These are phyloP conservation scores for Phaeosphaeria sp. DNA, from an alignment of 2,329 filamentous ascomycete genomes.

Conservation along the genomic window DNA sequence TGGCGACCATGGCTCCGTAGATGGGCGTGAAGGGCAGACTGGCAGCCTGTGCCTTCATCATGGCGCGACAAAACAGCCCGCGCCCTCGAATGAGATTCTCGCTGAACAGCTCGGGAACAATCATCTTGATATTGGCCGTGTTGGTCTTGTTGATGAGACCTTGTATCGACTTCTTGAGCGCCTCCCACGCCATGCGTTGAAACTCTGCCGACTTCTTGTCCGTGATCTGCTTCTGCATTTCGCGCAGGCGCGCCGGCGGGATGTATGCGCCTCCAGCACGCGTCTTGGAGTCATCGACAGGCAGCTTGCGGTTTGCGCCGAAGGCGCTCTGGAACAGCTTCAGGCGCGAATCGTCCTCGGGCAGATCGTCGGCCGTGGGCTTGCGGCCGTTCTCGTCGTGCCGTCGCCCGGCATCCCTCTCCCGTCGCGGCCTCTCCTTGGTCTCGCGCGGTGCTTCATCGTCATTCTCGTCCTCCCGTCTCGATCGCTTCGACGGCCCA, in stretches of 20 bases:
- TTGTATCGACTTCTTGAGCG: conserved; percentile 98
- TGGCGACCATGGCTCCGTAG: conserved; percentile 92
- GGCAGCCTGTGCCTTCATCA: conserved; percentile 98
- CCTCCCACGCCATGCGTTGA: conserved; percentile 99
- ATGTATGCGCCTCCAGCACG: conserved; percentile 97
- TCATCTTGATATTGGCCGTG: conserved; percentile 95
- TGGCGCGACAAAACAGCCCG: conserved; percentile 90
- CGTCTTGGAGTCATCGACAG: conserved; percentile 85
- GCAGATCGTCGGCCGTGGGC: conserved; percentile 21
- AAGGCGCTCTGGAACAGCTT: conserved; percentile 47
- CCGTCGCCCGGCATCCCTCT: conserved; percentile 70
- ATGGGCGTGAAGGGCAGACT: conserved; percentile 96
- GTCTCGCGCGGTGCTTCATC: conserved; percentile 55
- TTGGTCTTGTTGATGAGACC: conserved; percentile 99
- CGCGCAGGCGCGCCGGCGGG: conserved; percentile 85
- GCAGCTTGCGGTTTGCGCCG: conserved; percentile 74
- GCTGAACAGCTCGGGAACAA: conserved; percentile 92
- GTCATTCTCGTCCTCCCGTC: conserved; percentile 24
- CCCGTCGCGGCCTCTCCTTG: conserved; percentile 62
- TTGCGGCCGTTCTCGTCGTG: conserved; percentile 49
- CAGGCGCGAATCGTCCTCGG: conserved; percentile 43
- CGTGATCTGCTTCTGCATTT: conserved; percentile 94
- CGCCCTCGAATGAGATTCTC: conserved; percentile 93
- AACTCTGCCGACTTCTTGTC: conserved; percentile 97
- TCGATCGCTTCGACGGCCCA: conserved; percentile 48